These are phyloP conservation scores for Oenanthe sinensis DNA, from an alignment of 129 eudicot genomes.

Conservation along the genomic window DNA sequence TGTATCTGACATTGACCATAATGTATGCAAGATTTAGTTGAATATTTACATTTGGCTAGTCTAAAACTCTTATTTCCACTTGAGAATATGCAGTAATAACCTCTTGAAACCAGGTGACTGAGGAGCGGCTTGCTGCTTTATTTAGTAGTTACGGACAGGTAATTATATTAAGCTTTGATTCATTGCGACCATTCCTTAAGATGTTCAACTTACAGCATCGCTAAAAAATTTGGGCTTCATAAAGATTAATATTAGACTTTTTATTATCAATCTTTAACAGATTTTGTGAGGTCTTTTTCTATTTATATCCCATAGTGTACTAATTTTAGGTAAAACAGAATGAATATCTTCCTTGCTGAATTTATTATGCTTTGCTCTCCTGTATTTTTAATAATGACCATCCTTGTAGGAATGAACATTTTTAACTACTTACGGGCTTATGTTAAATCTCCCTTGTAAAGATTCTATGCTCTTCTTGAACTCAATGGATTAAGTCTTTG, in stretches of 20 bases:
- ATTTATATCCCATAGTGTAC: not conserved
- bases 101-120: slow-evolving; percentile 54
- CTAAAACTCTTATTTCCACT: not conserved
- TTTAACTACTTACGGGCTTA: not conserved
- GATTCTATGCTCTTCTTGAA: not conserved
- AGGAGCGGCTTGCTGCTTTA: slow-evolving; percentile 88
- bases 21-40: slow-evolving; percentile 37
- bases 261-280: not conserved
- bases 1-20: slow-evolving; percentile 81
- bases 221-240: not conserved
- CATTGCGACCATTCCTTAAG: not conserved
- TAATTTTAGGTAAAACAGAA: not conserved
- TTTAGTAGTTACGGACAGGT: slow-evolving; percentile 88
- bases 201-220: not conserved
- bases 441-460: not conserved
- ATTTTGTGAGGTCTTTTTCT: not conserved
- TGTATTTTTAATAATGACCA: not conserved
- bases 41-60: not conserved
- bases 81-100: slow-evolving; percentile 6
- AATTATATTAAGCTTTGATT: slow-evolving; percentile 17
- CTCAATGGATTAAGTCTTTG: not conserved
- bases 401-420: not conserved
- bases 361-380: not conserved
- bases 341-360: not conserved
- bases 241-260: not conserved